A percentile compares a stretch with the other conserved stretches of the same genome.
These are phyloP conservation scores for Lindgomyces ingoldianus DNA, from an alignment of 495 filamentous ascomycete genomes.

Conservation along the genomic window DNA sequence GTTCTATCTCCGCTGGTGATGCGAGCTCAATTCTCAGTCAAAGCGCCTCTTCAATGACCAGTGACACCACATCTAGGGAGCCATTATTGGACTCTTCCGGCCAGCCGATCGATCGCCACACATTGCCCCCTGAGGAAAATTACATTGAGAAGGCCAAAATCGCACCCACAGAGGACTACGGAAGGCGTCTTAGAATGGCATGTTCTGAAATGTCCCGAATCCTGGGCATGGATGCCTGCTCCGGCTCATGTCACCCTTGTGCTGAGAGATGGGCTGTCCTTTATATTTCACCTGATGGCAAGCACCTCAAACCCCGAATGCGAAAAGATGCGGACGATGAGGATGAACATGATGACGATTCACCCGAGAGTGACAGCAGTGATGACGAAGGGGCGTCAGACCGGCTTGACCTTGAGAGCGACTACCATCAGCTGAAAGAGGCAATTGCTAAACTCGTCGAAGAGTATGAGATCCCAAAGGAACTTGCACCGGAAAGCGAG, in stretches of 20 bases:
- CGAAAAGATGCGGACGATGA: constrained; percentile 69
- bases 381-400: constrained; percentile 67
- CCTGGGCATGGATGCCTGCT: constrained; percentile 59
- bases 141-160: constrained; percentile 25
- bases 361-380: constrained; percentile 61
- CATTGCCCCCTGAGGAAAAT: constrained; percentile 18
- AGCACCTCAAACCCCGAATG: constrained; percentile 68
- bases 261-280: constrained; percentile 74
- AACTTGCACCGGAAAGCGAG: constrained; percentile 54
- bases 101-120: constrained; percentile 14
- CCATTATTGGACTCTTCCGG: constrained; percentile 59
- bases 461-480: constrained; percentile 73
- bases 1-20: constrained; percentile 37
- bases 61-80: constrained; percentile 66
- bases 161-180: constrained; percentile 46
- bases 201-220: constrained; percentile 66
- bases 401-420: constrained; percentile 70
- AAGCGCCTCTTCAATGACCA: constrained; percentile 66
- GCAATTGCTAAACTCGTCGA: constrained; percentile 79
- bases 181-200: constrained; percentile 52
- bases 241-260: constrained; percentile 68
- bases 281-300: constrained; percentile 72
- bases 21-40: constrained; percentile 62
- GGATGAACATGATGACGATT: constrained; percentile 62
- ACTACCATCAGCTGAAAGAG: constrained; percentile 80